These are phyloP conservation scores for Fusarium hainanense DNA, from an alignment of 2,329 filamentous ascomycete genomes.

Conservation along the genomic window DNA sequence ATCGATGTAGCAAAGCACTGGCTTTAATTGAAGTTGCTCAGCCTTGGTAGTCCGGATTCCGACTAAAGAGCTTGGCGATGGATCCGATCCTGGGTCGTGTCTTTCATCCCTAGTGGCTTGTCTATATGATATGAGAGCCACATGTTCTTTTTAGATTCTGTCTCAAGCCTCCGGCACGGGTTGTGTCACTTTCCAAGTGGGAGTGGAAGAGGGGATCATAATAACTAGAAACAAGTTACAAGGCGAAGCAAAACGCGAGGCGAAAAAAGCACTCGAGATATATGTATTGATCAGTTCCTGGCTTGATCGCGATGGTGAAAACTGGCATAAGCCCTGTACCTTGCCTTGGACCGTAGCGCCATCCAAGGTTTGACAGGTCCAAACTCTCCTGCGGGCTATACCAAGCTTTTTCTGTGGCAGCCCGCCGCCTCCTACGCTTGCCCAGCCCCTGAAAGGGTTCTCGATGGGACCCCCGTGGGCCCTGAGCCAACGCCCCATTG, in stretches of 20 bases:
- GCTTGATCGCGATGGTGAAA: neutral
- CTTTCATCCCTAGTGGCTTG: slow-evolving; percentile 15
- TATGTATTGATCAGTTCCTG: neutral
- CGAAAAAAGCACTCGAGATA: neutral
- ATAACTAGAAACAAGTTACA: neutral
- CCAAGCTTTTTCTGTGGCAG: slow-evolving; percentile 4
- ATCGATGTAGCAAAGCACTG: neutral
- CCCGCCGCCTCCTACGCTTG: neutral
- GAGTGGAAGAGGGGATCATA: neutral
- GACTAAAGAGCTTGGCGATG: neutral
- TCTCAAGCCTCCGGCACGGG: slow-evolving; percentile 12
- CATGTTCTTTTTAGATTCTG: slow-evolving; percentile 19
- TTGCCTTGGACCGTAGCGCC: neutral
- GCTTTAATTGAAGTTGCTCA: neutral
- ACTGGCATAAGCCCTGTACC: neutral
- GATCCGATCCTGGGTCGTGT: slow-evolving; percentile 3
- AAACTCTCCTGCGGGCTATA: slow-evolving; percentile 4
- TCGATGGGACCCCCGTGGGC: neutral
- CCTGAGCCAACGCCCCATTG: neutral
- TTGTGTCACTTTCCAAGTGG: slow-evolving; percentile 8
- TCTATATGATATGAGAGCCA: neutral
- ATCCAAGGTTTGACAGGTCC: slow-evolving; percentile 1
- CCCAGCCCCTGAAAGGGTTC: slow-evolving; percentile 1
- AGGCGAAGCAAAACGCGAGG: neutral
- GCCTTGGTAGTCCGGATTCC: neutral